phyloP scores from a whole-genome alignment of 2,329 filamentous ascomycete genomes.

The Rutstroemia sp. region DNA sequence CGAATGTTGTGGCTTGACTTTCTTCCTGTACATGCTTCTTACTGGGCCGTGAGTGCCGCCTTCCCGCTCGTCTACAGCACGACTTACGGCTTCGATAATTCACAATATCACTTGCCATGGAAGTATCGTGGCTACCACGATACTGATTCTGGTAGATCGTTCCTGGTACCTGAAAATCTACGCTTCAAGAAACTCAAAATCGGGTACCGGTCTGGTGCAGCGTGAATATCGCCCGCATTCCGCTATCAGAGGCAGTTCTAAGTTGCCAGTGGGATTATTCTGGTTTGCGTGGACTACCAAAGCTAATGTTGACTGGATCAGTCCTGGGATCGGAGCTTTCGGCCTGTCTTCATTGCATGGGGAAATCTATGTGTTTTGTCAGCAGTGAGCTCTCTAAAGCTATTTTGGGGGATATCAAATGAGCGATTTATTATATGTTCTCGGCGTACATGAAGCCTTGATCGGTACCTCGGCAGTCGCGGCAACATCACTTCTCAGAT shows the following conservation, averaged over 20 bases:
- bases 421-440: slow-evolving; percentile 40
- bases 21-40: slow-evolving; percentile 68
- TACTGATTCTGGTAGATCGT: neutral
- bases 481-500: slow-evolving; percentile 51
- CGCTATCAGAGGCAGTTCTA: slow-evolving; percentile 36
- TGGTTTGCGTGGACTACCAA: slow-evolving; percentile 50
- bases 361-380: slow-evolving; percentile 48
- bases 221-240: neutral
- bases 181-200: slow-evolving; percentile 34
- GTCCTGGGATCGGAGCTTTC: slow-evolving; percentile 39
- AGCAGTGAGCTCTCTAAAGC: neutral
- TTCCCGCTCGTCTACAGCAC: slow-evolving; percentile 60
- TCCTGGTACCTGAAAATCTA: slow-evolving; percentile 32
- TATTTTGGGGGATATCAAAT: slow-evolving; percentile 13
- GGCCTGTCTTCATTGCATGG: slow-evolving; percentile 44
- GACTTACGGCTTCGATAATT: slow-evolving; percentile 47
- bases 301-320: slow-evolving; percentile 39
- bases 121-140: slow-evolving; percentile 25
- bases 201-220: slow-evolving; percentile 28
- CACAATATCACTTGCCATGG: slow-evolving; percentile 37
- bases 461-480: slow-evolving; percentile 51
- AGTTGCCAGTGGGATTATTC: slow-evolving; percentile 43
- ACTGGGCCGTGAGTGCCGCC: slow-evolving; percentile 52
- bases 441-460: slow-evolving; percentile 47
- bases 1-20: neutral